phyloP scores from a whole-genome alignment of 2,329 filamentous ascomycete genomes.

The Nigrospora sphaerica region DNA sequence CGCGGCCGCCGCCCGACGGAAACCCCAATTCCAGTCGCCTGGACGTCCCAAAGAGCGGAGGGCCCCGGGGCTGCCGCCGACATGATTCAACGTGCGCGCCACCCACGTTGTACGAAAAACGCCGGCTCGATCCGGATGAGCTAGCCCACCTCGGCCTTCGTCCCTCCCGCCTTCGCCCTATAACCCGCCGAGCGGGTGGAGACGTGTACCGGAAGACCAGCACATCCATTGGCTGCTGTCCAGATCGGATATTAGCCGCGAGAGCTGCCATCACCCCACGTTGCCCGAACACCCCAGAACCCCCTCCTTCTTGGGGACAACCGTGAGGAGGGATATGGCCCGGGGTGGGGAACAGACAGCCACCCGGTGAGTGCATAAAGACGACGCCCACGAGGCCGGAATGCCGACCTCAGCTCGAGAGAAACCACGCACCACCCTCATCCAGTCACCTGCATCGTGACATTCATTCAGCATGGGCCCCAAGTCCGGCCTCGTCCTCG shows the following conservation, averaged over 20 bases:
- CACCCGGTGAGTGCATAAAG: too few relatives aligned
- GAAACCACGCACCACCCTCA: neutral
- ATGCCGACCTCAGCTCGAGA: too few relatives aligned
- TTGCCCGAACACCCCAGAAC: neutral
- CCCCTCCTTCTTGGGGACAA: too few relatives aligned
- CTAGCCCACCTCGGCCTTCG: neutral
- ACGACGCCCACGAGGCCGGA: too few relatives aligned
- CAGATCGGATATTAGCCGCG: neutral
- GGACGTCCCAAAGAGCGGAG: too few relatives aligned
- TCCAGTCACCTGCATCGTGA: neutral
- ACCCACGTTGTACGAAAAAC: too few relatives aligned
- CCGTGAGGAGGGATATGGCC: too few relatives aligned
- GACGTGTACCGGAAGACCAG: neutral
- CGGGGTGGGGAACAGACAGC: too few relatives aligned
- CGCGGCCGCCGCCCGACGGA: too few relatives aligned
- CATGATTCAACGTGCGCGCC: too few relatives aligned
- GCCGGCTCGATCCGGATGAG: neutral
- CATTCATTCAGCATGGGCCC: constrained; percentile 13
- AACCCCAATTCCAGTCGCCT: too few relatives aligned
- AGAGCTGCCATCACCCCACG: neutral
- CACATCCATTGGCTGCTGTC: neutral
- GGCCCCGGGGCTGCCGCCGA: too few relatives aligned
- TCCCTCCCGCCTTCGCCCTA: neutral
- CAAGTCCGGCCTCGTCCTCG: constrained; percentile 33
- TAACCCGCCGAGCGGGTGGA: constrained; percentile 1